Evolutionary conservation across 345 rosid species (phyloP).

Genomic region (Acer negundo): DNA sequence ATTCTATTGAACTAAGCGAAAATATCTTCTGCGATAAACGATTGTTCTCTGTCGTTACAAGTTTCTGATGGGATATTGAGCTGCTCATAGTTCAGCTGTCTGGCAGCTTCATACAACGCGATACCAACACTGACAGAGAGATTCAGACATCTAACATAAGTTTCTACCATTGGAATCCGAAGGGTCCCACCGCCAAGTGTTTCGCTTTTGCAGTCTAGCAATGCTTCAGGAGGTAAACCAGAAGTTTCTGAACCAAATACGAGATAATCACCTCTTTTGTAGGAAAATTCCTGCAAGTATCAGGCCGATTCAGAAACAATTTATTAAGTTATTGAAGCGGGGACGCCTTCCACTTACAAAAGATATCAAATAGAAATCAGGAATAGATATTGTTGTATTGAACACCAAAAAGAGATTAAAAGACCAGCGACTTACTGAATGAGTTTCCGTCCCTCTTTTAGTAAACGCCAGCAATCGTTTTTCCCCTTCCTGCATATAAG

Average conservation of each 20-base stretch:
- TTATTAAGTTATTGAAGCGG: neutral
- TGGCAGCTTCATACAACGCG: constrained; percentile 88
- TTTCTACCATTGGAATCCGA: constrained; percentile 92
- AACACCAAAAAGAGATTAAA: constrained; percentile 2
- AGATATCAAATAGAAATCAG: neutral
- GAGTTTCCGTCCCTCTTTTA: constrained; percentile 71
- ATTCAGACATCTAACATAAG: constrained; percentile 88
- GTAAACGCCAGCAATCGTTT: constrained; percentile 91
- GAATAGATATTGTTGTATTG: neutral
- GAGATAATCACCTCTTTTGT: constrained; percentile 81
- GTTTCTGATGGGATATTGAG: constrained; percentile 43
- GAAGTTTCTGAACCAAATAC: constrained; percentile 87
- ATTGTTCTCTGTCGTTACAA: constrained; percentile 29
- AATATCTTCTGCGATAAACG: constrained; percentile 58
- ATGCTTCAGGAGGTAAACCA: constrained; percentile 83
- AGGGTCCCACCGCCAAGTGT: constrained; percentile 70
- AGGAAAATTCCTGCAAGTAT: constrained; percentile 71
- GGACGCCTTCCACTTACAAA: neutral
- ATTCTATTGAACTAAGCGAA: constrained; percentile 46
- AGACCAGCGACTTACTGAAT: constrained; percentile 63
- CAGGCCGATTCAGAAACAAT: neutral
- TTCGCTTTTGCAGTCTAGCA: constrained; percentile 64
- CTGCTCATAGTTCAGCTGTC: constrained; percentile 83
- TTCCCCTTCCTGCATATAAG: constrained; percentile 63
- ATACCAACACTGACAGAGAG: constrained; percentile 92